These are phyloP conservation scores for Daedalea quercina DNA, from an alignment of 768 basidiomycete species.

Conservation along the genomic window DNA sequence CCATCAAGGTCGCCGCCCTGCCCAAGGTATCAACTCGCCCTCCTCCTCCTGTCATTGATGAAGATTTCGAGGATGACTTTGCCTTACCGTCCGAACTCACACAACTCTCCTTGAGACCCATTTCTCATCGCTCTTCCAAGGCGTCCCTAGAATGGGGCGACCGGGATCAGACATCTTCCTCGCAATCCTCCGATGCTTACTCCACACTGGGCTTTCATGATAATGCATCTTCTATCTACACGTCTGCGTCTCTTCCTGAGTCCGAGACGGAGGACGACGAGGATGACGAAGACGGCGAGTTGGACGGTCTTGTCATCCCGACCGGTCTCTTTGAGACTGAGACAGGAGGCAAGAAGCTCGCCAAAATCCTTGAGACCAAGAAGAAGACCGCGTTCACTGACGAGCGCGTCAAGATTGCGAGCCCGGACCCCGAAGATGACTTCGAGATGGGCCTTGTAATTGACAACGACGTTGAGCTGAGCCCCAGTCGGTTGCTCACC, in stretches of 20 bases:
- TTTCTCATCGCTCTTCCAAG: constrained; percentile 76
- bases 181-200: constrained; percentile 84
- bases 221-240: constrained; percentile 56
- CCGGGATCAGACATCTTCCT: constrained; percentile 63
- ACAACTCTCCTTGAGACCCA: constrained; percentile 73
- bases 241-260: constrained; percentile 57
- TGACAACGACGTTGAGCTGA: constrained; percentile 77
- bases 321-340: constrained; percentile 69
- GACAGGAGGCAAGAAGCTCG: constrained; percentile 44
- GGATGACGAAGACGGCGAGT: constrained; percentile 57
- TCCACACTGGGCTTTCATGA: constrained; percentile 65
- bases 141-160: constrained; percentile 83
- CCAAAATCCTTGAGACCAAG: constrained; percentile 46
- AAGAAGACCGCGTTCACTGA: constrained; percentile 51
- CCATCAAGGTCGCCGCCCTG: constrained; percentile 66
- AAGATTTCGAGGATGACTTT: constrained; percentile 83
- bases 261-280: constrained; percentile 58
- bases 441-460: constrained; percentile 83
- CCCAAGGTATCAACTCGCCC: constrained; percentile 14
- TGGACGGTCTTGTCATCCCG: constrained; percentile 79
- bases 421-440: constrained; percentile 72
- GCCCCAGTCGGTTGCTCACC: constrained; percentile 64
- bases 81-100: constrained; percentile 76
- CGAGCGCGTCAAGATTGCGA: constrained; percentile 43
- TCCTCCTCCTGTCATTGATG: constrained; percentile 46